Percentiles rank a stretch among this genome's conserved stretches.
Evolutionary conservation across 805 yeast genomes (phyloP).

Genomic region (Saccharomycopsis selenospora): DNA sequence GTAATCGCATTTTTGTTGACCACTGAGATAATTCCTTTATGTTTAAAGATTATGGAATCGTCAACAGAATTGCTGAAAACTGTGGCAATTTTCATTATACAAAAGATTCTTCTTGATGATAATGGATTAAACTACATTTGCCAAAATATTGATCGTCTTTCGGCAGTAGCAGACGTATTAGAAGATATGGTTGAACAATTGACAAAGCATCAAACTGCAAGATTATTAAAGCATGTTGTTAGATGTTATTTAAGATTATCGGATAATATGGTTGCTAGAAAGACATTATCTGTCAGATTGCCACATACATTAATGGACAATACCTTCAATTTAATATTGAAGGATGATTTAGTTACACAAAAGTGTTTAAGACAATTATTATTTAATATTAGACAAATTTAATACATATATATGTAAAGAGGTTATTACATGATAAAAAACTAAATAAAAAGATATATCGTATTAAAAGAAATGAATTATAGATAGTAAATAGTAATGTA

Average conservation of each 20-base stretch:
- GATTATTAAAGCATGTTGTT: conserved; percentile 86
- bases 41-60: conserved; percentile 90
- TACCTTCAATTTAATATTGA: conserved; percentile 68
- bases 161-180: conserved; percentile 86
- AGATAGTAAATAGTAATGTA: neutral
- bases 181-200: conserved; percentile 84
- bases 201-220: conserved; percentile 65
- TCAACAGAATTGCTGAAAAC: conserved; percentile 92
- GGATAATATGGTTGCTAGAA: conserved; percentile 86
- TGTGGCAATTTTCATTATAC: conserved; percentile 93
- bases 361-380: conserved; percentile 74
- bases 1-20: conserved; percentile 85
- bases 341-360: conserved; percentile 84
- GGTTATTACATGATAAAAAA: neutral
- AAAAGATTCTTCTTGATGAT: conserved; percentile 86
- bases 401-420: neutral
- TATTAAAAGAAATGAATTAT: neutral
- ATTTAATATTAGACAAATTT: conserved; percentile 4
- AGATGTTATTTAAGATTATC: conserved; percentile 86
- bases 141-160: conserved; percentile 90
- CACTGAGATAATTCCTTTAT: conserved; percentile 95
- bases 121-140: conserved; percentile 87
- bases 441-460: neutral
- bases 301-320: conserved; percentile 87
- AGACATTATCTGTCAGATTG: conserved; percentile 70